Evolutionary conservation across 352 stramenopile species (phyloP).

Genomic region (Phytophthora podocarpi): DNA sequence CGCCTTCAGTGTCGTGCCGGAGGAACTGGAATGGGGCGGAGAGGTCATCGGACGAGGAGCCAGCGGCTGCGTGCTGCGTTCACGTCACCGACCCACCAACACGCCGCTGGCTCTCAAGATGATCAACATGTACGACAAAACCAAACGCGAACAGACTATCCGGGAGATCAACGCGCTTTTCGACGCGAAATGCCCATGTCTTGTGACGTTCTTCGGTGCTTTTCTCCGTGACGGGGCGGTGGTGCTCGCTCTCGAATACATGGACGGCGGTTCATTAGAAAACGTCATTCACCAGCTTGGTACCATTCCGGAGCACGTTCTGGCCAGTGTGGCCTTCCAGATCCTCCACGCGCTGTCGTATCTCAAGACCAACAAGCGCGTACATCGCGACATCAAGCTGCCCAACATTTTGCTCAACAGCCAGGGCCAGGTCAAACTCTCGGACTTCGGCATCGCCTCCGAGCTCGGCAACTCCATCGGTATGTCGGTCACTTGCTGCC

Average conservation of each 20-base stretch:
- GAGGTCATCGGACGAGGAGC: conserved; percentile 75
- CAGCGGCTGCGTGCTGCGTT: conserved; percentile 74
- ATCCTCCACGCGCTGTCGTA: conserved; percentile 94
- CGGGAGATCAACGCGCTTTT: conserved; percentile 91
- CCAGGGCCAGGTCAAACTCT: conserved; percentile 94
- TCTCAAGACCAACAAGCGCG: conserved; percentile 91
- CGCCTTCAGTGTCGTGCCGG: conserved; percentile 78
- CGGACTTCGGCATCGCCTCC: conserved; percentile 95
- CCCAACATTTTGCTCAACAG: conserved; percentile 95
- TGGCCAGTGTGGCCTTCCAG: conserved; percentile 94
- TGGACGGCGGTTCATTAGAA: conserved; percentile 92
- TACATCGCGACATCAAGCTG: conserved; percentile 97
- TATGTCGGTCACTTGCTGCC: conserved; percentile 14
- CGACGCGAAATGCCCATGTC: conserved; percentile 74
- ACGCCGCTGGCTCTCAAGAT: conserved; percentile 87
- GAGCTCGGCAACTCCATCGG: conserved; percentile 89
- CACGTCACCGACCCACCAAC: conserved; percentile 69
- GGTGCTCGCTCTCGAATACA: conserved; percentile 93
- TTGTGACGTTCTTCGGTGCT: conserved; percentile 92
- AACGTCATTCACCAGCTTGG: conserved; percentile 88
- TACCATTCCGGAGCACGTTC: conserved; percentile 83
- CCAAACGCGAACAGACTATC: conserved; percentile 87
- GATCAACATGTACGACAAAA: conserved; percentile 90
- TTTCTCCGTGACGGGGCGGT: conserved; percentile 91
- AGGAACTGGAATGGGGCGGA: conserved; percentile 80